Percentiles rank a stretch among this genome's conserved stretches.
Conservation (phyloP, 2,329 filamentous ascomycete species). For the Fusarium sp. region DNA sequence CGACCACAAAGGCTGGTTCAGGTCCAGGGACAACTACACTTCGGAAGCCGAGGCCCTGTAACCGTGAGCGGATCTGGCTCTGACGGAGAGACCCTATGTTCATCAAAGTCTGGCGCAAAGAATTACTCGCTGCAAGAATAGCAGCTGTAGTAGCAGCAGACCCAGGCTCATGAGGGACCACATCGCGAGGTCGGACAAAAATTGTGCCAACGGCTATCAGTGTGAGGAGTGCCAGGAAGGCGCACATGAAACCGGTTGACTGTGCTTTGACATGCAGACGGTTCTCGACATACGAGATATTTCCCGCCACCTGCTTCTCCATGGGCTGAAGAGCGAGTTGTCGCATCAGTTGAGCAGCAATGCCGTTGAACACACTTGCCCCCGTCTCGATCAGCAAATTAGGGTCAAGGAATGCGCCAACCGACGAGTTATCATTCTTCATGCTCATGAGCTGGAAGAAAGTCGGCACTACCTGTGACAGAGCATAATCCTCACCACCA, state of each 20-base stretch:
- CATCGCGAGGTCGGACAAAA: slow-evolving; percentile 23
- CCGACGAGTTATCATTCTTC: slow-evolving; percentile 23
- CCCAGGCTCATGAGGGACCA: slow-evolving; percentile 24
- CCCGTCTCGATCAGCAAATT: slow-evolving; percentile 23
- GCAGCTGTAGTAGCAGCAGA: slow-evolving; percentile 25
- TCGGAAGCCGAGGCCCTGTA: slow-evolving; percentile 21
- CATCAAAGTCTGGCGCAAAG: slow-evolving; percentile 17
- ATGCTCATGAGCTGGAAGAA: slow-evolving; percentile 45
- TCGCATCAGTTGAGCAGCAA: slow-evolving; percentile 26
- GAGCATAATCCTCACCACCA: slow-evolving; percentile 31
- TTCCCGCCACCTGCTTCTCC: slow-evolving; percentile 12
- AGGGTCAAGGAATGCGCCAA: slow-evolving; percentile 26
- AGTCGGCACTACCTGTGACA: slow-evolving; percentile 37
- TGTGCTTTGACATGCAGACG: slow-evolving; percentile 26
- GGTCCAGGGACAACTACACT: slow-evolving; percentile 11
- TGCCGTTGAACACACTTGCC: slow-evolving; percentile 27
- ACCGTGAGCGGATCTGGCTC: slow-evolving; percentile 24
- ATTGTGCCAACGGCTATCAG: slow-evolving; percentile 25
- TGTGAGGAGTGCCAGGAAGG: slow-evolving; percentile 20
- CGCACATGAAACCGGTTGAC: slow-evolving; percentile 30
- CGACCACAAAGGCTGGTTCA: slow-evolving; percentile 16
- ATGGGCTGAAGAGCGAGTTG: slow-evolving; percentile 25
- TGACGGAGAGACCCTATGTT: slow-evolving; percentile 15
- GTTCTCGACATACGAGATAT: slow-evolving; percentile 24
- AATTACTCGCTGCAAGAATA: slow-evolving; percentile 24